phyloP scores from a whole-genome alignment of 495 filamentous ascomycete genomes.

The Poronia punctata region DNA sequence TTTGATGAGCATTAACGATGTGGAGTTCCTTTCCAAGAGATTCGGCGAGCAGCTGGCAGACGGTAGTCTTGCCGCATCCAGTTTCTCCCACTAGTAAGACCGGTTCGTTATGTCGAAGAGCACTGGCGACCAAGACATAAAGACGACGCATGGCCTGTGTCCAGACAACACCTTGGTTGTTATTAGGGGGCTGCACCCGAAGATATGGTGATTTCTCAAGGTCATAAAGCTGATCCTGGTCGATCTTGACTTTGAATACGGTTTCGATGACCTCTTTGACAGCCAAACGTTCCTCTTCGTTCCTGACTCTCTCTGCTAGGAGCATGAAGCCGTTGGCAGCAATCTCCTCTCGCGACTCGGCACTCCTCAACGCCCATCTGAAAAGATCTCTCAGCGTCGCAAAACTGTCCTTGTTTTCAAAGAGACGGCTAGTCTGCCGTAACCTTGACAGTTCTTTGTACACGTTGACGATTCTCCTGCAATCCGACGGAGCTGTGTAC shows the following conservation, averaged over 20 bases:
- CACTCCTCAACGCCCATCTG: slow-evolving; percentile 84
- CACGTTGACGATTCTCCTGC: slow-evolving; percentile 81
- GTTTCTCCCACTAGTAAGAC: slow-evolving; percentile 93
- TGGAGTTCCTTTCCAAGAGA: slow-evolving; percentile 65
- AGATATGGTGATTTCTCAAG: slow-evolving; percentile 46
- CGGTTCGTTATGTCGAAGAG: slow-evolving; percentile 85
- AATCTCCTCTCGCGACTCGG: slow-evolving; percentile 79
- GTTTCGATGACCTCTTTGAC: slow-evolving; percentile 86
- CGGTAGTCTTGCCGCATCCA: slow-evolving; percentile 93
- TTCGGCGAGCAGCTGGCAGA: slow-evolving; percentile 86
- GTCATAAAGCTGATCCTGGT: slow-evolving; percentile 66
- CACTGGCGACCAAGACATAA: slow-evolving; percentile 76
- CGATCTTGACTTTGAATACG: slow-evolving; percentile 81
- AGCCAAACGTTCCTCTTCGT: slow-evolving; percentile 71
- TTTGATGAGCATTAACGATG: slow-evolving; percentile 95
- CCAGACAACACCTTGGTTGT: slow-evolving; percentile 68
- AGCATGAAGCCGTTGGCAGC: slow-evolving; percentile 94
- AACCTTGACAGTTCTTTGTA: slow-evolving; percentile 85
- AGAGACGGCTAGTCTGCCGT: slow-evolving; percentile 81
- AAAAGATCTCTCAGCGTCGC: slow-evolving; percentile 95
- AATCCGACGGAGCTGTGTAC: slow-evolving; percentile 83
- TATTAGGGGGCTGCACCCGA: slow-evolving; percentile 30
- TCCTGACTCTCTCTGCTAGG: slow-evolving; percentile 88
- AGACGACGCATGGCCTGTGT: slow-evolving; percentile 89
- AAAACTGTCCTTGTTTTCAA: slow-evolving; percentile 97